A percentile compares a stretch with the other conserved stretches of the same genome.
phyloP scores from a whole-genome alignment of 768 basidiomycete genomes.

The Crucibulum laeve region DNA sequence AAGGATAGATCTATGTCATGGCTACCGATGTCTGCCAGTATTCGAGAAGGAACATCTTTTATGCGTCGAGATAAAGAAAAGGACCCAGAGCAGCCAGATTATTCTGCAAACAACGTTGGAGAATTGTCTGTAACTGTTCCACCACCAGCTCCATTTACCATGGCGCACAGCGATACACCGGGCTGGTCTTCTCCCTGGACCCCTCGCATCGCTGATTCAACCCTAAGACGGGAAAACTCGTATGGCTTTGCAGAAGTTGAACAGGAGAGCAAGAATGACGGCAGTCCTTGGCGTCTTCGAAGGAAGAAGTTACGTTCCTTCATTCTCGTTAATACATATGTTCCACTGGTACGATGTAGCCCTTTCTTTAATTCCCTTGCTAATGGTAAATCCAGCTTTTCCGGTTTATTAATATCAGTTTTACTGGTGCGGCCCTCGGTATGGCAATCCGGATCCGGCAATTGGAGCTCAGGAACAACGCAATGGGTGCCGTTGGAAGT shows the following conservation, averaged over 20 bases:
- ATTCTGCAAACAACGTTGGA: conserved; percentile 5
- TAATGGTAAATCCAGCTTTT: conserved; percentile 53
- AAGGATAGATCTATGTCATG: conserved; percentile 48
- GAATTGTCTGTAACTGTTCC: conserved; percentile 27
- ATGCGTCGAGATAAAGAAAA: conserved; percentile 30
- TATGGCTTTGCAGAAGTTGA: conserved; percentile 23
- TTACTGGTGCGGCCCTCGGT: conserved; percentile 75
- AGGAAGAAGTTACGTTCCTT: conserved; percentile 57
- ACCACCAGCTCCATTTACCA: conserved; percentile 41
- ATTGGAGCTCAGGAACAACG: conserved; percentile 42
- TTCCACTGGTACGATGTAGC: conserved; percentile 59
- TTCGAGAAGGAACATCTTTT: conserved; percentile 29
- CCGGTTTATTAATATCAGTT: conserved; percentile 78
- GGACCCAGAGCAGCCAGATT: conserved; percentile 16
- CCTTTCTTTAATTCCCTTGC: conserved; percentile 1
- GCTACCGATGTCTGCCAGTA: conserved; percentile 36
- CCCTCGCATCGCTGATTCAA: conserved; percentile 36
- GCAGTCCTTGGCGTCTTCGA: conserved; percentile 23
- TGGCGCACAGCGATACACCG: conserved; percentile 52
- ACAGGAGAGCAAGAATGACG: conserved; percentile 18
- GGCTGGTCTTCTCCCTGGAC: conserved; percentile 71
- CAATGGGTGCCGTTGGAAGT: conserved; percentile 74
- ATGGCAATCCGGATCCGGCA: conserved; percentile 73
- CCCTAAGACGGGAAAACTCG: conserved; percentile 17
- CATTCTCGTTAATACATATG: conserved; percentile 70